A percentile compares a stretch with the other conserved stretches of the same genome.
Evolutionary conservation across 257 asterid genomes (phyloP).

Genomic region (Haberlea rhodopensis): DNA sequence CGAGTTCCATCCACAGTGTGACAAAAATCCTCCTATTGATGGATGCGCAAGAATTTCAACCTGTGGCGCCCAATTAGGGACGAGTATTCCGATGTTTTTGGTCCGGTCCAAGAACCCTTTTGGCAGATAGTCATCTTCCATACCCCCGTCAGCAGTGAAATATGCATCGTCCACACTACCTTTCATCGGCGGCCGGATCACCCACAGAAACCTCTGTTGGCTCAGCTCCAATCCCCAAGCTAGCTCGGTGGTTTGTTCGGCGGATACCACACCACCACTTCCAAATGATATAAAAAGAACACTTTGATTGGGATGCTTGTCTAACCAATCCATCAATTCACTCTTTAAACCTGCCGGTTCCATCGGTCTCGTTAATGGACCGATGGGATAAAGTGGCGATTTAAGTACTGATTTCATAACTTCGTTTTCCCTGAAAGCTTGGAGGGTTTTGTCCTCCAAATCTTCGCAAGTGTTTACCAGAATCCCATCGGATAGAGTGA

Average conservation of each 20-base stretch:
- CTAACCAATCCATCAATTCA: slow-evolving; percentile 40
- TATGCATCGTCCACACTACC: slow-evolving; percentile 43
- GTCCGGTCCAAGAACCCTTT: slow-evolving; percentile 42
- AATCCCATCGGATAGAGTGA: slow-evolving; percentile 47
- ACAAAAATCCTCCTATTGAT: slow-evolving; percentile 50
- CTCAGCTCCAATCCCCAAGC: slow-evolving; percentile 67
- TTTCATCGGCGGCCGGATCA: slow-evolving; percentile 45
- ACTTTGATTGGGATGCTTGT: slow-evolving; percentile 51
- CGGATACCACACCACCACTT: slow-evolving; percentile 55
- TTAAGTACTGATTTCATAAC: slow-evolving; percentile 24
- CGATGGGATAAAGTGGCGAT: slow-evolving; percentile 52
- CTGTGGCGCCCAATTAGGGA: slow-evolving; percentile 47
- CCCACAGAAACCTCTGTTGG: slow-evolving; percentile 57
- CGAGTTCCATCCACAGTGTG: slow-evolving; percentile 77
- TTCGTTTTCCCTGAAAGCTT: slow-evolving; percentile 42
- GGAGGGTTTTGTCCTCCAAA: slow-evolving; percentile 43
- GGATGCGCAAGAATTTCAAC: slow-evolving; percentile 42
- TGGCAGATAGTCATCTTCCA: slow-evolving; percentile 37
- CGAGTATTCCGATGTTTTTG: slow-evolving; percentile 29
- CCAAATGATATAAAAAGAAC: slow-evolving; percentile 64
- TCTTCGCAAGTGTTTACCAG: slow-evolving; percentile 62
- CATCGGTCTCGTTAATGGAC: slow-evolving; percentile 46
- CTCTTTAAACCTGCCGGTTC: slow-evolving; percentile 13
- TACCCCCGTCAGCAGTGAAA: slow-evolving; percentile 26
- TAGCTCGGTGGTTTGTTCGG: slow-evolving; percentile 46